Conservation (phyloP, 1,284 basidiomycete genomes). For the Rhizoctonia solani region DNA sequence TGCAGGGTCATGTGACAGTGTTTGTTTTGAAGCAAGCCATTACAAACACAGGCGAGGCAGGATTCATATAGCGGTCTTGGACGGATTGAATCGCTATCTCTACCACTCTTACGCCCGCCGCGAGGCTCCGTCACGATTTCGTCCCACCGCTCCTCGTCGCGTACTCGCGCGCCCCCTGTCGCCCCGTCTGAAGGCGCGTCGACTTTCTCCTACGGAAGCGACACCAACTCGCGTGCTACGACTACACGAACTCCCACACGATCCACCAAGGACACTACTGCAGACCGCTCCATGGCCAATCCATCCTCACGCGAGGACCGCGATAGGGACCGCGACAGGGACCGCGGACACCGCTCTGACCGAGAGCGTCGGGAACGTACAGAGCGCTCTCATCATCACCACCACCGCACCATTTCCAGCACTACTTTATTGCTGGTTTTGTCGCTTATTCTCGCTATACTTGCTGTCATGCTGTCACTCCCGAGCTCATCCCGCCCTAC, state of each 20-base stretch:
- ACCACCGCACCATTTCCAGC: constrained; percentile 82
- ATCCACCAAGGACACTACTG: constrained; percentile 18
- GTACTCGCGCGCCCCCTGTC: constrained; percentile 20
- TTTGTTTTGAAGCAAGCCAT: constrained; percentile 24
- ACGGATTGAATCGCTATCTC: neutral
- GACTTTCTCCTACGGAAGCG: constrained; percentile 25
- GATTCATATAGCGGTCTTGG: neutral
- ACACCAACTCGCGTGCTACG: constrained; percentile 14
- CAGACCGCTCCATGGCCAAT: constrained; percentile 57
- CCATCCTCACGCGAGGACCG: constrained; percentile 69
- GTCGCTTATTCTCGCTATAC: constrained; percentile 76
- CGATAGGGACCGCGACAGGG: constrained; percentile 53
- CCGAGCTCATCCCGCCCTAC: constrained; percentile 51
- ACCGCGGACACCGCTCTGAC: constrained; percentile 56
- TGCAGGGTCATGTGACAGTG: constrained; percentile 3
- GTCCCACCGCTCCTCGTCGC: constrained; percentile 29
- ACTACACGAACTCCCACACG: constrained; percentile 18
- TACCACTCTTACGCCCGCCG: constrained; percentile 15
- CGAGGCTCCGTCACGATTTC: constrained; percentile 30
- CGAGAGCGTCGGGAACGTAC: constrained; percentile 49
- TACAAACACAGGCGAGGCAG: neutral
- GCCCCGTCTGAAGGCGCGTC: constrained; percentile 13
- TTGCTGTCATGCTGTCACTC: constrained; percentile 82
- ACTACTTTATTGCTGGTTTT: constrained; percentile 81
- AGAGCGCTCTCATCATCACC: constrained; percentile 60